A percentile compares a stretch with the other conserved stretches of the same genome.
Evolutionary conservation across 768 basidiomycete genomes (phyloP).

Genomic region (Macrocybe gigantea): DNA sequence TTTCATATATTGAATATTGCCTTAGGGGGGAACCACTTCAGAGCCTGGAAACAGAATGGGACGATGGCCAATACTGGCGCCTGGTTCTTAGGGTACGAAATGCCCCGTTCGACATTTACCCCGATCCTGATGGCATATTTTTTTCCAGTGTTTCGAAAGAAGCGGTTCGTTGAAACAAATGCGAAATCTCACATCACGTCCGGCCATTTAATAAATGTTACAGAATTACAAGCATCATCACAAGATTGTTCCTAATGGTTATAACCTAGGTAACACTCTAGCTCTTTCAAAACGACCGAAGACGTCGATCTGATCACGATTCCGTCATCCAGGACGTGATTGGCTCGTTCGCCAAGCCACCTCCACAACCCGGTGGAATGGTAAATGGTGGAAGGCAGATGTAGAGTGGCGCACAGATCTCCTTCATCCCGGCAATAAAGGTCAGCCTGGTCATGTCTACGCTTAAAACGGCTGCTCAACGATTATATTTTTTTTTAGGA

Average conservation of each 20-base stretch:
- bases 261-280: slow-evolving; percentile 44
- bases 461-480: not conserved
- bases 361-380: slow-evolving; percentile 53
- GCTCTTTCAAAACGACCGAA: too few relatives aligned
- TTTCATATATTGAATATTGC: not conserved
- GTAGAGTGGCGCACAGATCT: slow-evolving; percentile 73
- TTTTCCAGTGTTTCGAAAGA: slow-evolving; percentile 65
- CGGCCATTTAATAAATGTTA: slow-evolving; percentile 4
- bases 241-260: slow-evolving; percentile 71
- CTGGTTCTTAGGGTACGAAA: slow-evolving; percentile 76
- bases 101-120: not conserved
- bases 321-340: slow-evolving; percentile 50
- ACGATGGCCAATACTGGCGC: slow-evolving; percentile 65
- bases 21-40: slow-evolving; percentile 80
- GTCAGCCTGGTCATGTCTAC: slow-evolving; percentile 27
- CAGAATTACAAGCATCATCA: slow-evolving; percentile 60
- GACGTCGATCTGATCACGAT: not conserved
- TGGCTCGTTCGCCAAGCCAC: slow-evolving; percentile 66
- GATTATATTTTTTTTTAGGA: slow-evolving; percentile 32
- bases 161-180: slow-evolving; percentile 27
- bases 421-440: slow-evolving; percentile 60
- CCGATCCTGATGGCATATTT: not conserved
- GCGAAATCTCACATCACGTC: not conserved
- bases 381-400: slow-evolving; percentile 69
- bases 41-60: slow-evolving; percentile 88